These are phyloP conservation scores for Populus tremula DNA, from an alignment of 345 rosid species.

Conservation along the genomic window DNA sequence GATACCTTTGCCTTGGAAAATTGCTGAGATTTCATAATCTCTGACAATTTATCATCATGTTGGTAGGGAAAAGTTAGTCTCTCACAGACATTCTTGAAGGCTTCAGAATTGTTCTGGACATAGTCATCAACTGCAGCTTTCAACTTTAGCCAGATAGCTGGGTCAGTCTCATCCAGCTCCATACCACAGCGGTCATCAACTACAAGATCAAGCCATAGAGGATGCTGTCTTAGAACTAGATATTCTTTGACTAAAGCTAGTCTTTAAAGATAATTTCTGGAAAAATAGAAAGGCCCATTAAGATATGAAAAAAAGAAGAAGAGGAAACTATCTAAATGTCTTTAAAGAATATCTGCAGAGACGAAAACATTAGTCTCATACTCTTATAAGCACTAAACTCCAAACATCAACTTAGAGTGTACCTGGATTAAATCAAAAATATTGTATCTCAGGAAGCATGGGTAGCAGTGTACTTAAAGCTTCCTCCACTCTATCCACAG, in stretches of 20 bases:
- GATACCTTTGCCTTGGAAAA: slow-evolving; percentile 35
- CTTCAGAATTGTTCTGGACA: slow-evolving; percentile 62
- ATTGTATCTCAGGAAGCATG: slow-evolving; percentile 87
- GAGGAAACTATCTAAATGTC: background rate
- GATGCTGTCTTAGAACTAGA: slow-evolving; percentile 15
- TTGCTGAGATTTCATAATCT: slow-evolving; percentile 51
- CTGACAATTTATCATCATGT: slow-evolving; percentile 68
- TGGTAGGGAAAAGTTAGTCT: slow-evolving; percentile 73
- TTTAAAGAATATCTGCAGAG: background rate
- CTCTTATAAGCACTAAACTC: background rate
- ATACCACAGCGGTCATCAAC: slow-evolving; percentile 96
- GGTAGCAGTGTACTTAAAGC: slow-evolving; percentile 93
- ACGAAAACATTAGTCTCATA: background rate
- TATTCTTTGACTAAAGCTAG: slow-evolving; percentile 5
- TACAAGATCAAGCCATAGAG: slow-evolving; percentile 29
- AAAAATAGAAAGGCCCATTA: background rate
- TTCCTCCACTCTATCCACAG: slow-evolving; percentile 97
- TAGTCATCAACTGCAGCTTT: slow-evolving; percentile 85
- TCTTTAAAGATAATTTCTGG: background rate
- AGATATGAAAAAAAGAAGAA: background rate
- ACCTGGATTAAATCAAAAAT: slow-evolving; percentile 93
- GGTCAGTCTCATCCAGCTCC: slow-evolving; percentile 99
- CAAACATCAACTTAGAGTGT: background rate
- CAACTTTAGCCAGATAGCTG: slow-evolving; percentile 84
- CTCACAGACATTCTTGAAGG: slow-evolving; percentile 67